These are phyloP conservation scores for Phytopythium montanum DNA, from an alignment of 352 stramenopile species.

Conservation along the genomic window DNA sequence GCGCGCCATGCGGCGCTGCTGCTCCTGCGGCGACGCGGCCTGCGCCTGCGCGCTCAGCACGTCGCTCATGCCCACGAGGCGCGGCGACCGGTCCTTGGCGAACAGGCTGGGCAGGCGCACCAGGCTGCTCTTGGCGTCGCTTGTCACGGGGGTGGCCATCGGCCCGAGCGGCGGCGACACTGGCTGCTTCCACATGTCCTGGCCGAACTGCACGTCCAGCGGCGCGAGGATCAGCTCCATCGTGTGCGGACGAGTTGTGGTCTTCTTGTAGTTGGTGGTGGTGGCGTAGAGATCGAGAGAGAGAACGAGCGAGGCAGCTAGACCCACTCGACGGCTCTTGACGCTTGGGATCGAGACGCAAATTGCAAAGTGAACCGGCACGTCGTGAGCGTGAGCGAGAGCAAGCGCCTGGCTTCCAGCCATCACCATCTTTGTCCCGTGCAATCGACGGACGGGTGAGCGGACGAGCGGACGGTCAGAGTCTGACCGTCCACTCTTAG, in stretches of 20 bases:
- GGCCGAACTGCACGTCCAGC: slow-evolving; percentile 39
- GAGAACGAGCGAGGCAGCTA: not conserved
- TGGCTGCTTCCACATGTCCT: slow-evolving; percentile 25
- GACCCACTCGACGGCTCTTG: slow-evolving; percentile 7
- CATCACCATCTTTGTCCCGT: slow-evolving; percentile 3
- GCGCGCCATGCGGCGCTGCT: slow-evolving; percentile 30
- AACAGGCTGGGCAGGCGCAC: slow-evolving; percentile 56
- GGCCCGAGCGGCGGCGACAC: slow-evolving; percentile 11
- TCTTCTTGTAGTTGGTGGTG: not conserved
- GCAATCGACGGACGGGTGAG: not conserved
- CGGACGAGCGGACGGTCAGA: too few species aligned
- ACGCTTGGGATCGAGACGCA: slow-evolving; percentile 7
- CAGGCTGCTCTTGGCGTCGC: slow-evolving; percentile 24
- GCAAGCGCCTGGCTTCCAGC: not conserved
- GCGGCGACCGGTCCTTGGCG: slow-evolving; percentile 42
- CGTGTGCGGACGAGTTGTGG: not conserved
- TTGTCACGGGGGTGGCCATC: not conserved
- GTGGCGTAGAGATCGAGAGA: not conserved
- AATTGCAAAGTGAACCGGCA: slow-evolving; percentile 27
- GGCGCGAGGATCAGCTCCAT: slow-evolving; percentile 75
- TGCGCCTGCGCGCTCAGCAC: slow-evolving; percentile 32
- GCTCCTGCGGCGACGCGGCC: slow-evolving; percentile 35
- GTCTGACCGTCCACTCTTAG: not conserved
- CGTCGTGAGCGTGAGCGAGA: not conserved
- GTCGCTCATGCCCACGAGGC: slow-evolving; percentile 61